Percentiles rank a stretch among this genome's conserved stretches.
These are phyloP conservation scores for Metschnikowia dekortorum DNA, from an alignment of 805 yeast genomes.

Conservation along the genomic window DNA sequence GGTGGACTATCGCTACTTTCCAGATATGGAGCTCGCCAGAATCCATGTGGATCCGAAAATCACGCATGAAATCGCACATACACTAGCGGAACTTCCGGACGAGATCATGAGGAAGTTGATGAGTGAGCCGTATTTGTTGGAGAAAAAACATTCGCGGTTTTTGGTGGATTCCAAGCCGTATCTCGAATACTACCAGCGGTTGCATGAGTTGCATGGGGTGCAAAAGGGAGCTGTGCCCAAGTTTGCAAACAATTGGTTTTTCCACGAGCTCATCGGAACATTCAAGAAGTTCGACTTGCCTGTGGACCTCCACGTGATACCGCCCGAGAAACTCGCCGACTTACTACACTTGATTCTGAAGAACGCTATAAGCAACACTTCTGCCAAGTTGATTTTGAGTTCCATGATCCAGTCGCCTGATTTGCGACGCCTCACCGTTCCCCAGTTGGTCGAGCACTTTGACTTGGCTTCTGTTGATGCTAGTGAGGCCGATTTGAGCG, in stretches of 20 bases:
- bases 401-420: slow-evolving; percentile 53
- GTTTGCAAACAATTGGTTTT: slow-evolving; percentile 62
- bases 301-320: slow-evolving; percentile 22
- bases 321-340: slow-evolving; percentile 47
- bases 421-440: slow-evolving; percentile 30
- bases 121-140: slow-evolving; percentile 48
- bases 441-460: slow-evolving; percentile 48
- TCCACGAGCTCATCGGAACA: slow-evolving; percentile 74
- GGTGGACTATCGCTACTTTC: slow-evolving; percentile 88
- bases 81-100: slow-evolving; percentile 63
- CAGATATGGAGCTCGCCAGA: slow-evolving; percentile 83
- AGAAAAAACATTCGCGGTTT: slow-evolving; percentile 71
- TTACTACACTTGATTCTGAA: slow-evolving; percentile 48
- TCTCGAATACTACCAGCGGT: slow-evolving; percentile 46
- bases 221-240: neutral
- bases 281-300: slow-evolving; percentile 48
- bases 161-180: slow-evolving; percentile 49
- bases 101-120: slow-evolving; percentile 44
- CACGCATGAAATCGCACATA: slow-evolving; percentile 34
- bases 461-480: slow-evolving; percentile 37
- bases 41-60: slow-evolving; percentile 45
- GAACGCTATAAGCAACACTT: slow-evolving; percentile 53
- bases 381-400: slow-evolving; percentile 61
- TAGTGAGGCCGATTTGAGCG: slow-evolving; percentile 29
- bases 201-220: slow-evolving; percentile 43